Evolutionary conservation across 495 filamentous ascomycete genomes (phyloP), one percentile per base, ranked within the genome.

Genomic region (Cudoniella acicularis): DNA sequence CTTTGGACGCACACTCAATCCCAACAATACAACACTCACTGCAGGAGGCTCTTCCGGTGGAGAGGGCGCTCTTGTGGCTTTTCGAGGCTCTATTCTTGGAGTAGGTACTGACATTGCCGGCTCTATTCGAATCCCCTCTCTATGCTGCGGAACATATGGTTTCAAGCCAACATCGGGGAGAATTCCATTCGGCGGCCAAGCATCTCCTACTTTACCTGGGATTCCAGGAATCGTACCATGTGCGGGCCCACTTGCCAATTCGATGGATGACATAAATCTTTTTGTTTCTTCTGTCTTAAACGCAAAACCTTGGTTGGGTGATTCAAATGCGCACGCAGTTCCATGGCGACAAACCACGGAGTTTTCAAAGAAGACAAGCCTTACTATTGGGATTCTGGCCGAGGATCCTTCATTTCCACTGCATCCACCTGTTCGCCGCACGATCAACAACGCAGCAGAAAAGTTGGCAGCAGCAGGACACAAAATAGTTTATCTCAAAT

Each of bases 91-190:
- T 45, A 47, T 64, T 1, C 52, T 73, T n/a, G 71, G 73, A 2
- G 54, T 84, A 0, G 79, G 79, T 0, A 89, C 85, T 18, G 87
- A 91, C 69, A 86, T 91, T 49, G 87, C 86, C 0, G 88, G 88
- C 13, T 83, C 78, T 2, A 77, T 86, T 26, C 73, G 83, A 1
- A 74, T 85, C 20, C 83, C 84, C 0, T 78, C 80, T 0, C 77
- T 81, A 59, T 84, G 78, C 55, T 74, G 77, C 49, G 80, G 79
- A 3, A 68, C 85, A 4, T 83, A 79, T 41, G 74, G 77, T 0
- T 76, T 85, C 60, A 85, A 85, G 63, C 83, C 83, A 1, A 80
- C 77, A 22, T 64, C 69, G 1, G 80, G 79, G 8, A 76, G 85
- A 3, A 66, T 90, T 9, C 82, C 87, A 0, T 79, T 79, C 25